Evolutionary conservation across 805 yeast species (phyloP), one percentile per base, ranked within the genome.

Genomic region (Sugiyamaella qingdaonensis): DNA sequence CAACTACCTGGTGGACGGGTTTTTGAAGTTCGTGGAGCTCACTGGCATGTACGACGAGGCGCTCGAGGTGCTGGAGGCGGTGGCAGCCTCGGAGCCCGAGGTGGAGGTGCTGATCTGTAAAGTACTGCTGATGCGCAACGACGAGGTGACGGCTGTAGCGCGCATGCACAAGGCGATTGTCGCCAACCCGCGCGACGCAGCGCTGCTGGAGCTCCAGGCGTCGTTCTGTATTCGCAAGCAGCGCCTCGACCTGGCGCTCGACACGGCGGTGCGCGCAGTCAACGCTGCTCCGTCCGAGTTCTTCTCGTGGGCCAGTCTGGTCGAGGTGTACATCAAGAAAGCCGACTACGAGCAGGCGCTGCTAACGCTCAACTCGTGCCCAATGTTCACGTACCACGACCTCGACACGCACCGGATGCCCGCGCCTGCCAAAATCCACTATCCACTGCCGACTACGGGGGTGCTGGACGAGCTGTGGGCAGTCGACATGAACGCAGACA

Each of bases 1-100:
- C 53, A 89, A 89, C 68, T 83, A 84, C 66, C 74, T 89, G 53
- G 86, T 86, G 19, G 91, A 87, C 64, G 86, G 90, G 0, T 84
- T 89, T 58, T 65, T 87, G 58, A 78, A 76, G 60, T 79, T 80
- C 50, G 74, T 86, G 33, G 75, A 82, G 60, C 67, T 87, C 52
- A 85, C 95, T 0, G 86, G 85, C 45, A 67, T 74, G 58, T 88
- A 73, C 64, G 82, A 77, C 35, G 73, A 76, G 34, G 95, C 85
- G 0, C 64, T 86, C 33, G 82, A 77, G 55, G 74, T 84, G 29
- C 74, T 89, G 53, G 68, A 72, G 41, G 72, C 83, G 46, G 70
- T 89, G 51, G 71, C 75, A 54, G 65, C 65, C 39, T 62, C 62
- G 4, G 88, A 84, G 53, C 80, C 84, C 2, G 68, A 77, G n/a